Base-by-base conservation (phyloP, 306 rosid genomes). In the Medicago ruthenica region DNA sequence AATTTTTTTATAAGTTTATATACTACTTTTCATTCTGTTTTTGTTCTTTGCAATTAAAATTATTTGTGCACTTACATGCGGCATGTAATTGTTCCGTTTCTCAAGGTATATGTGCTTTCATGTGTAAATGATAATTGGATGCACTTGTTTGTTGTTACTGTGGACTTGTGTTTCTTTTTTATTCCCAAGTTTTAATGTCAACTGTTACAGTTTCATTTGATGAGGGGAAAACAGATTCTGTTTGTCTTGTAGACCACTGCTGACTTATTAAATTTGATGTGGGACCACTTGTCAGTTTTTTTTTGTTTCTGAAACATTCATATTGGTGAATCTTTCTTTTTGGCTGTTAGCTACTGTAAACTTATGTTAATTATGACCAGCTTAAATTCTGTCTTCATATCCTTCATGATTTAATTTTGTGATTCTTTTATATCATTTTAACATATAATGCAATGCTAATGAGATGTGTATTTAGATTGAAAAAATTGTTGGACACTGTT, bases 21-120 rank as follows among this genome's bases (percentile, higher is more conserved):
- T 27, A 27, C 27, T 24, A 21, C 44, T 16, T 55, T 55, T 59
- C 50, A 45, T 42, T 78, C 60, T 44, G 59, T 76, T 20, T 55
- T 37, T 84, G 20, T 51, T 67, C 13, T 60, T 59, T 45, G 76
- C 62, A 67, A 21, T 73, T 68, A 67, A 73, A 24, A 51, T 53
- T 34, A 62, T 41, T 13, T 51, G 21, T 80, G 65, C 8, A 61
- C 27, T n/a, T 31, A 53, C 22, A 9, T 9, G 21, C 66, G 18
- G 7, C 41, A 47, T 71, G 13, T 53, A 18, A 27, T 50, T 45
- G 45, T 71, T 76, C 71, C 9, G 71, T 34, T 80, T 53, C 37
- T 77, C 45, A 48, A 24, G 47, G 18, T 73, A 48, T 58, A 11
- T 71, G 39, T 64, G 42, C 16, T 55, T 76, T 27, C 39, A 61